Evolutionary conservation across 179 eudicot species (phyloP).

Genomic region (Silene vulgaris): DNA sequence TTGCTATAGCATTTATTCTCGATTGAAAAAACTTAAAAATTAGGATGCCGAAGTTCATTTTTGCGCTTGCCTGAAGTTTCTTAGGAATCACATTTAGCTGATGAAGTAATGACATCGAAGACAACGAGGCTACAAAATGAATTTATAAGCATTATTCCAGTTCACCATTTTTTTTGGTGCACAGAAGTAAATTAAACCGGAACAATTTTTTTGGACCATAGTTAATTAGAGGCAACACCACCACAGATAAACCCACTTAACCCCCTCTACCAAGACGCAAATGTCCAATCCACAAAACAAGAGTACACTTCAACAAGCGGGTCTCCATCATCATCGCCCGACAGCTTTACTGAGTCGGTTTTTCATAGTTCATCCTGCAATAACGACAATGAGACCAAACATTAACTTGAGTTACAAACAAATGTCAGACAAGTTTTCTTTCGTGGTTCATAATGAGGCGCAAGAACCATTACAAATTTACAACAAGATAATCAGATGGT

Average conservation of each 20-base stretch:
- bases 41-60: not conserved
- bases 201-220: not conserved
- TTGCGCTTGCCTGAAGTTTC: not conserved
- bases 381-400: not conserved
- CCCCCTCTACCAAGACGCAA: not conserved
- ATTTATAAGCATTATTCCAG: no score
- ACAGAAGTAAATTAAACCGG: not conserved
- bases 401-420: not conserved
- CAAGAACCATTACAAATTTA: no score
- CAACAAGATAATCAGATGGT: no score
- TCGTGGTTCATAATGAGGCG: no score
- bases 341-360: not conserved
- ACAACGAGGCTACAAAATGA: no score
- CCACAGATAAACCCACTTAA: not conserved
- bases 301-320: not conserved
- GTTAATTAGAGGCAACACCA: not conserved
- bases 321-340: not conserved
- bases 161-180: no score
- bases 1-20: not conserved
- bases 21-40: not conserved
- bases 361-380: conserved; percentile 36
- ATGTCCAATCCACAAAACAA: not conserved
- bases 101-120: not conserved
- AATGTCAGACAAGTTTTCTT: not conserved
- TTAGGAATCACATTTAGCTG: not conserved